Evolutionary conservation across 306 rosid genomes (phyloP), one percentile per base, ranked within the genome.

Genomic region (Sphenostylis stenocarpa): DNA sequence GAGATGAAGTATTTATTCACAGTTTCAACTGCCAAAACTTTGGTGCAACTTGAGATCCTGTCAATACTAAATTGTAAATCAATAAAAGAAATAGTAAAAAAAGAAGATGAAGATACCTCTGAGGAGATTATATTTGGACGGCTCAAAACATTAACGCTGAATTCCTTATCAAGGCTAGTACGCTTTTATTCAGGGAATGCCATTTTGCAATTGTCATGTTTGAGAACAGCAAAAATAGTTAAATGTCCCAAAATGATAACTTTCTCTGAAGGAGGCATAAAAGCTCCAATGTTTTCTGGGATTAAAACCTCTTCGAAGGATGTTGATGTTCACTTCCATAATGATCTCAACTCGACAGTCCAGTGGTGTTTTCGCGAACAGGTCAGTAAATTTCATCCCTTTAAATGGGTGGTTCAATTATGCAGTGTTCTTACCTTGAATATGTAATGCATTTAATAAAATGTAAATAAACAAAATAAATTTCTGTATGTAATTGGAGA

Each of bases 1-100:
- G 19, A 24, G 47, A 33, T 60, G 73, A 44, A 63, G 14, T 70
- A 11, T 64, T 34, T 82, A 48, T 55, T 82, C 63, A 21, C 81
- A 43, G 31, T 7, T 17, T 70, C 77, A 16, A 71, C 56, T 4
- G 79, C 75, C 31, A 77, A 16, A 64, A 77, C 70, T 45, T 71
- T 82, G 68, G 69, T 1, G 41, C 60, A 17, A 8, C 78, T 82
- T 26, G 20, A 62, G 55, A 6, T 1, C 5, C 39, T 82, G 57
- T 0, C 0, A 2, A 34, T 82, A 51, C 0, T 0, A 1, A 10
- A 64, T 0, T 78, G 82, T 45, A 6, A 34, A 33, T 57, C 63
- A 44, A 56, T 78, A 3, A 21, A 70, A 58, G 52, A 68, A 33
- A 31, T 78, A 19, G 53, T 78, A 10, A 24, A 21, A 19, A 4